These are phyloP conservation scores for Vachellia collinsii DNA, from an alignment of 306 rosid genomes.

Conservation along the genomic window DNA sequence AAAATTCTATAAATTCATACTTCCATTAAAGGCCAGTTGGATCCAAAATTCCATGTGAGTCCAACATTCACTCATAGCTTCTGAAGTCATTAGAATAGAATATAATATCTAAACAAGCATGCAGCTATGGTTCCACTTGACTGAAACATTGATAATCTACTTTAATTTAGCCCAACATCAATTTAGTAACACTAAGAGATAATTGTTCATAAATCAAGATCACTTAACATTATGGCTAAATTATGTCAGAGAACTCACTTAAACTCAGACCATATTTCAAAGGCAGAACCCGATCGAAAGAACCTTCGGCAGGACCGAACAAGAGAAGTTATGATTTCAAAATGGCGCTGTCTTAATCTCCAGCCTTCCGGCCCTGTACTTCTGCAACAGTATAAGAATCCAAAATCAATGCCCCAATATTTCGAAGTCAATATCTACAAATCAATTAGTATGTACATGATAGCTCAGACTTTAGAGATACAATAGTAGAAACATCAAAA, in stretches of 20 bases:
- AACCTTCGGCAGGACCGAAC: slow-evolving; percentile 95
- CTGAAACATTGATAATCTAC: slow-evolving; percentile 23
- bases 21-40: slow-evolving; percentile 5
- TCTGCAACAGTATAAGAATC: slow-evolving; percentile 56
- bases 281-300: slow-evolving; percentile 89
- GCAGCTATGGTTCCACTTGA: slow-evolving; percentile 34
- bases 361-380: slow-evolving; percentile 99
- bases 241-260: slow-evolving; percentile 61
- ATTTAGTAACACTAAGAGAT: slow-evolving; percentile 26
- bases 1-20: neutral
- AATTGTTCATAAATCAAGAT: slow-evolving; percentile 23
- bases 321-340: slow-evolving; percentile 88
- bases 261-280: slow-evolving; percentile 97
- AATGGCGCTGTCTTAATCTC: slow-evolving; percentile 93
- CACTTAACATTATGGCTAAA: slow-evolving; percentile 33
- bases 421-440: slow-evolving; percentile 21
- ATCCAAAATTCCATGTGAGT: neutral
- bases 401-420: slow-evolving; percentile 32
- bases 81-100: neutral
- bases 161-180: slow-evolving; percentile 28
- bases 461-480: neutral
- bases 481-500: slow-evolving; percentile 20
- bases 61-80: neutral
- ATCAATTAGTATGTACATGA: slow-evolving; percentile 13
- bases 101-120: slow-evolving; percentile 9